A percentile compares a stretch with the other conserved stretches of the same genome.
Conservation (phyloP, 1,284 basidiomycete species). For the Naganishia cerealis region DNA sequence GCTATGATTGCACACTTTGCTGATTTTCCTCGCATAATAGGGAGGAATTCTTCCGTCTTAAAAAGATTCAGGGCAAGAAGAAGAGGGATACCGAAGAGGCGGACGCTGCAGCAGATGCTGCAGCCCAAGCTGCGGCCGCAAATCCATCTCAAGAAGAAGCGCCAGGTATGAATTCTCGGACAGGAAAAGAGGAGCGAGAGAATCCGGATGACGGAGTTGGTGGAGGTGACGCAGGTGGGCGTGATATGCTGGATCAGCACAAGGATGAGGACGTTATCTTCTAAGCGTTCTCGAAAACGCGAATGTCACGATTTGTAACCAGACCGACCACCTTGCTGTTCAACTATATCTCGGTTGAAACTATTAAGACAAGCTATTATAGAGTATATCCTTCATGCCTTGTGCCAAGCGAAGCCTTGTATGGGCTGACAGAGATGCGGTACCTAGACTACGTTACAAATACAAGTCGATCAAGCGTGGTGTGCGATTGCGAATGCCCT, state of each 20-base stretch:
- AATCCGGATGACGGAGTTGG: constrained; percentile 53
- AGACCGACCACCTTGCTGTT: too few species aligned
- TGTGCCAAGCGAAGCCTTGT: too few species aligned
- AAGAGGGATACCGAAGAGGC: constrained; percentile 71
- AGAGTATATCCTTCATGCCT: too few species aligned
- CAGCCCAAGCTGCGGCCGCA: constrained; percentile 37
- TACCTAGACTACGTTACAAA: too few species aligned
- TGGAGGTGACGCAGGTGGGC: constrained; percentile 48
- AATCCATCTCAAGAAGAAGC: constrained; percentile 38
- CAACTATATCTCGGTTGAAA: too few species aligned
- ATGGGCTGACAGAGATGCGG: too few species aligned
- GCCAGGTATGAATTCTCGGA: constrained; percentile 37
- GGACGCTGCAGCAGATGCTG: constrained; percentile 50
- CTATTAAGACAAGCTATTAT: too few species aligned
- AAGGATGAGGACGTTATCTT: constrained; percentile 93
- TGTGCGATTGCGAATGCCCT: too few species aligned
- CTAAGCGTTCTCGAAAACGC: constrained; percentile 50
- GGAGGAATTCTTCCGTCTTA: constrained; percentile 93
- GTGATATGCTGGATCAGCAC: constrained; percentile 68
- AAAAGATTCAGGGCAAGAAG: constrained; percentile 97
- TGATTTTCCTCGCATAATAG: constrained; percentile 33
- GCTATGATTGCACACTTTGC: not conserved
- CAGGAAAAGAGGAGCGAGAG: constrained; percentile 48
- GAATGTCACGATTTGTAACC: not conserved
- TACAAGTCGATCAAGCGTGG: too few species aligned